A percentile compares a stretch with the other conserved stretches of the same genome.
Conservation (phyloP, 164 flowering plant species). For the Magnolia officinalis region DNA sequence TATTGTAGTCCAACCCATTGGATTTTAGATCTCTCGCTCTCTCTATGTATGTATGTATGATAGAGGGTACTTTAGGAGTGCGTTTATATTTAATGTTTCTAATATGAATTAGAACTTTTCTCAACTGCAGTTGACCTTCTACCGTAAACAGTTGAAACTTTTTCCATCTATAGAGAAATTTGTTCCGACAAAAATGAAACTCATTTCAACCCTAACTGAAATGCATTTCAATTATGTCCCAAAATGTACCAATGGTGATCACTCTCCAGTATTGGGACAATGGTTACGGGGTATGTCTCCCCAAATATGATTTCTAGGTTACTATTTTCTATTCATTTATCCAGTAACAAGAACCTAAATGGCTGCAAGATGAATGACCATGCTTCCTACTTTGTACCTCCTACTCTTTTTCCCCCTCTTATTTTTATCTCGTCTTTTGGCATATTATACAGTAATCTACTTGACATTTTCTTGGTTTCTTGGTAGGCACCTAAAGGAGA, state of each 20-base stretch:
- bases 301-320: not conserved
- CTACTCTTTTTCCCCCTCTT: too few species aligned
- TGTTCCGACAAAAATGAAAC: not conserved
- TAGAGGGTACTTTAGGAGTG: too few species aligned
- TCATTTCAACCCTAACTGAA: not conserved
- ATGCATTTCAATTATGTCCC: not conserved
- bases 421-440: not conserved
- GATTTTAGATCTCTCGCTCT: too few species aligned
- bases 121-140: not conserved
- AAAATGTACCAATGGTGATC: not conserved
- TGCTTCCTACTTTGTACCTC: not conserved
- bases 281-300: not conserved
- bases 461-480: not conserved
- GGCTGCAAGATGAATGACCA: not conserved
- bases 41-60: too few species aligned
- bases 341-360: not conserved
- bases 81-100: not conserved
- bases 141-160: too few species aligned
- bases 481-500: constrained; percentile 77
- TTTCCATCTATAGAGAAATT: not conserved
- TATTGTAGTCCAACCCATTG: too few species aligned
- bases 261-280: not conserved
- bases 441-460: not conserved
- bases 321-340: not conserved
- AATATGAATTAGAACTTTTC: too few species aligned